Percentiles rank a stretch among this genome's conserved stretches.
These are phyloP conservation scores for Quercus dentata DNA, from an alignment of 306 rosid species.

Conservation along the genomic window DNA sequence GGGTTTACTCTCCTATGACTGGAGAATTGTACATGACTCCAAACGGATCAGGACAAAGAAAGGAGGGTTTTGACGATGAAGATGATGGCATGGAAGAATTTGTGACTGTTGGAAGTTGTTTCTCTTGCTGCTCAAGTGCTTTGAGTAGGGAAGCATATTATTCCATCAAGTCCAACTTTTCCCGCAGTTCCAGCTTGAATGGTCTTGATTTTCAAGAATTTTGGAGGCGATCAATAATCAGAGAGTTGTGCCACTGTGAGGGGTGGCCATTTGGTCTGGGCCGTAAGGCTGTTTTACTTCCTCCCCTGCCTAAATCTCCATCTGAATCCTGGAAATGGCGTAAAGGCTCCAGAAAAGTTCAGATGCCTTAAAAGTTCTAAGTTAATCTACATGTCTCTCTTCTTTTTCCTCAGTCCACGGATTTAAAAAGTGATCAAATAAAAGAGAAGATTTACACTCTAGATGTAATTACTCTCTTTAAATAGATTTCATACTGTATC, in stretches of 20 bases:
- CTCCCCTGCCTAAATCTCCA: conserved; percentile 93
- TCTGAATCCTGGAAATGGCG: conserved; percentile 68
- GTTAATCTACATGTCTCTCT: background rate
- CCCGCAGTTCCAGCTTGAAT: conserved; percentile 62
- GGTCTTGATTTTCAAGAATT: conserved; percentile 44
- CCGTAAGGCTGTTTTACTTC: conserved; percentile 79
- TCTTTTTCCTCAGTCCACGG: background rate
- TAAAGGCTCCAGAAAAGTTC: conserved; percentile 35
- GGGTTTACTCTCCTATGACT: conserved; percentile 52
- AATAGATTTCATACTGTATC: background rate
- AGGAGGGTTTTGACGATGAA: conserved; percentile 24
- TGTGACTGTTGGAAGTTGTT: conserved; percentile 61
- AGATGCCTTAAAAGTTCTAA: conserved; percentile 5
- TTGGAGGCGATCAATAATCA: conserved; percentile 62
- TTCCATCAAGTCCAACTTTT: conserved; percentile 63
- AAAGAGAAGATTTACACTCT: background rate
- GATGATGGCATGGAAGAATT: conserved; percentile 53
- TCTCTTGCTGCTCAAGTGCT: conserved; percentile 55
- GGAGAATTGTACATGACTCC: conserved; percentile 46
- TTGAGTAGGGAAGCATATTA: conserved; percentile 47
- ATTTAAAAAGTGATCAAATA: background rate
- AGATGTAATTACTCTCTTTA: background rate
- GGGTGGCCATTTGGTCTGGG: conserved; percentile 98
- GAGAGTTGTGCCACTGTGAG: conserved; percentile 71
- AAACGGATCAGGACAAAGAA: conserved; percentile 15